These are phyloP conservation scores for Adansonia madagascariensis DNA, from an alignment of 441 rosid species.

Conservation along the genomic window DNA sequence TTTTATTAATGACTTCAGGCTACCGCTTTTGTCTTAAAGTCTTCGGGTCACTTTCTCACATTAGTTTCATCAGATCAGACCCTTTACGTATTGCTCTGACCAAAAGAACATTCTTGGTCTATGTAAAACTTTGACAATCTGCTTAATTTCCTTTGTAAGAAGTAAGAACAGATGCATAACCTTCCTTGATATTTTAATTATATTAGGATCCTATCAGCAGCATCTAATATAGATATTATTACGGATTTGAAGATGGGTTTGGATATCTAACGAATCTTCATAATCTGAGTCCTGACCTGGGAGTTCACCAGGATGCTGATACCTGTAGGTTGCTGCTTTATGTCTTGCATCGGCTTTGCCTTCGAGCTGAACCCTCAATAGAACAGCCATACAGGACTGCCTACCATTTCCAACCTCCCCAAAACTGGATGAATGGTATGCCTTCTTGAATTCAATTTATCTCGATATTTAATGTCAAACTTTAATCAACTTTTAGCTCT, in stretches of 20 bases:
- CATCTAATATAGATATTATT: neutral
- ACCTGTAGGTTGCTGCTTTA: neutral
- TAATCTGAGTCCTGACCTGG: neutral
- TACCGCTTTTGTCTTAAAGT: neutral
- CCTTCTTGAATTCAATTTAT: neutral
- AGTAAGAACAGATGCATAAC: neutral
- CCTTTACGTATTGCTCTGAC: neutral
- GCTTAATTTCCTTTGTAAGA: neutral
- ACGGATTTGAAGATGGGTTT: neutral
- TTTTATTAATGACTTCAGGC: neutral
- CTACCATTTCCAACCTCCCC: slow-evolving; percentile 27
- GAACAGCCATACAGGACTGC: slow-evolving; percentile 24
- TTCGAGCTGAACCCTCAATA: neutral
- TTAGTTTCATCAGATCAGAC: neutral
- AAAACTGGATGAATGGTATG: slow-evolving; percentile 29
- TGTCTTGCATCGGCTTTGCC: neutral
- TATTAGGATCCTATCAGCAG: neutral
- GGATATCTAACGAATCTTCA: neutral
- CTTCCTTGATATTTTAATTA: neutral
- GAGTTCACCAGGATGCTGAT: neutral
- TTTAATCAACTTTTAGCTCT: neutral
- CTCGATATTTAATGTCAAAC: neutral
- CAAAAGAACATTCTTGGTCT: neutral
- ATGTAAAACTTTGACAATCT: neutral
- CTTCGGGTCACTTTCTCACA: neutral